These are phyloP conservation scores for Aechmea fasciata DNA, from an alignment of 176 grass and related monocot species.

Conservation along the genomic window DNA sequence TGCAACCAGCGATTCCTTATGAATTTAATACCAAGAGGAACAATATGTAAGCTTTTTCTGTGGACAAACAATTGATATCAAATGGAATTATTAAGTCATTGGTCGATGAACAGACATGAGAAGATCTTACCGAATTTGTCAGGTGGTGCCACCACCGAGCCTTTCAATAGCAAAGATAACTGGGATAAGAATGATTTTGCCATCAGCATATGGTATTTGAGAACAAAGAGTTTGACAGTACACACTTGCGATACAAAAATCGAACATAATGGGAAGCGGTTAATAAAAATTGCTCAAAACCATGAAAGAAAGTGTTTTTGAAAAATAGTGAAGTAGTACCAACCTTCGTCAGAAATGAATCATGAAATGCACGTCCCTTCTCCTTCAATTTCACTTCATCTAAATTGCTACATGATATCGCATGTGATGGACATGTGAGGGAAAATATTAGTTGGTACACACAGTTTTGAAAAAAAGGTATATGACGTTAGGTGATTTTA, in stretches of 20 bases:
- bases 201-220: background rate
- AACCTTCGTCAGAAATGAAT: constrained; percentile 89
- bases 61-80: background rate
- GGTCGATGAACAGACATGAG: constrained; percentile 16
- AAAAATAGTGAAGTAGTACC: background rate
- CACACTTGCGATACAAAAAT: too few species aligned
- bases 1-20: constrained; percentile 30
- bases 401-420: constrained; percentile 43
- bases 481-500: too few species aligned
- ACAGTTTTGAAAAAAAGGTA: too few species aligned
- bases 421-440: constrained; percentile 16
- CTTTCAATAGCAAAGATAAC: constrained; percentile 95
- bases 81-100: background rate
- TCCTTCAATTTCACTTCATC: constrained; percentile 75
- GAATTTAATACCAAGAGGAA: constrained; percentile 12
- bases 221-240: background rate
- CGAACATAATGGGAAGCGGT: too few species aligned
- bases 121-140: constrained; percentile 73
- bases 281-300: too few species aligned
- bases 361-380: constrained; percentile 69
- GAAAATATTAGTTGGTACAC: background rate
- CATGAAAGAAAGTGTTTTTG: background rate
- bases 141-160: constrained; percentile 90
- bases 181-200: constrained; percentile 29
- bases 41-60: background rate